Conservation (phyloP, 345 rosid genomes). For the Erucastrum elatum region DNA sequence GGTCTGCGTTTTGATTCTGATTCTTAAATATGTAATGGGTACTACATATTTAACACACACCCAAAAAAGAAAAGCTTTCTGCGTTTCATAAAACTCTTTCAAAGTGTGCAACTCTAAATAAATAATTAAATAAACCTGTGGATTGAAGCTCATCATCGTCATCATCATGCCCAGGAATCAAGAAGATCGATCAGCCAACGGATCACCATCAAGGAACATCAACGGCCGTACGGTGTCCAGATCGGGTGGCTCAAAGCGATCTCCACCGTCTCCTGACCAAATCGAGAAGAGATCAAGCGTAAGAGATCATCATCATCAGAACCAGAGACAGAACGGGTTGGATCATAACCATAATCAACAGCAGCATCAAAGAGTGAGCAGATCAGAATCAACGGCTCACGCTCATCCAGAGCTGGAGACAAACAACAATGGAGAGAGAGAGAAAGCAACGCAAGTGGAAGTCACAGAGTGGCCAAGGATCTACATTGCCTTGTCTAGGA, state of each 20-base stretch:
- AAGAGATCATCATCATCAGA: constrained; percentile 35
- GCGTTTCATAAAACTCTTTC: constrained; percentile 23
- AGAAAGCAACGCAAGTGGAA: constrained; percentile 40
- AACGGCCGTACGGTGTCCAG: constrained; percentile 48
- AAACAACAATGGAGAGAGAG: constrained; percentile 30
- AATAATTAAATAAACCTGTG: constrained; percentile 5
- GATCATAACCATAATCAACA: constrained; percentile 17
- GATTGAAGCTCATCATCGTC: constrained; percentile 19
- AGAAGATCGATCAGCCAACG: constrained; percentile 55
- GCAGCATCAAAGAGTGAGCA: constrained; percentile 32
- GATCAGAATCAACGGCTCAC: constrained; percentile 44
- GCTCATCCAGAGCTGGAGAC: constrained; percentile 27
- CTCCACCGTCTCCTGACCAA: constrained; percentile 55
- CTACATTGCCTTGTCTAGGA: constrained; percentile 53
- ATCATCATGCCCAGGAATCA: constrained; percentile 55
- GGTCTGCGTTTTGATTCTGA: constrained; percentile 38
- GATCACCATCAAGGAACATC: constrained; percentile 50
- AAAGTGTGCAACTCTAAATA: constrained; percentile 14
- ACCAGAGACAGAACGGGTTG: constrained; percentile 49
- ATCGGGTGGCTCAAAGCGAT: constrained; percentile 49
- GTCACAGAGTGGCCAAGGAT: constrained; percentile 61
- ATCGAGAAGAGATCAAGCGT: constrained; percentile 46
- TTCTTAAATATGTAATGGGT: constrained; percentile 36
- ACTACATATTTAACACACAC: constrained; percentile 7
- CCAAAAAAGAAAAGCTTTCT: not conserved